These are phyloP conservation scores for Microbotryum silenes-acaulis DNA, from an alignment of 1,284 basidiomycete genomes.

Conservation along the genomic window DNA sequence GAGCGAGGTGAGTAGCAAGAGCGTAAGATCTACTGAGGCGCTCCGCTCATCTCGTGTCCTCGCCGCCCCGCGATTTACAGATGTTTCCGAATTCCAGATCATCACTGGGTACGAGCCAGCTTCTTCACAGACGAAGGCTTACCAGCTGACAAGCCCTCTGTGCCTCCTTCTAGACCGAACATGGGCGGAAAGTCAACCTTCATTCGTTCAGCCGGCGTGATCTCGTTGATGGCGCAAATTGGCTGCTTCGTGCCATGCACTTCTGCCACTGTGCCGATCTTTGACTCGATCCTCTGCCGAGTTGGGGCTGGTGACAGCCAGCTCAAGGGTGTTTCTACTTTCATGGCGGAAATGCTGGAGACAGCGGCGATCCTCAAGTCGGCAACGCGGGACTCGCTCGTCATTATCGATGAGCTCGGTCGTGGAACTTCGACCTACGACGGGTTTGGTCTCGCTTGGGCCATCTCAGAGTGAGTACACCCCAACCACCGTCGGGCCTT, in stretches of 20 bases:
- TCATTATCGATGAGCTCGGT: conserved; percentile 97
- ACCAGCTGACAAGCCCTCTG: conserved; percentile 1
- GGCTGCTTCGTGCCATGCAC: conserved; percentile 92
- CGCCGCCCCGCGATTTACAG: conserved; percentile 19
- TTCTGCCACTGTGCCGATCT: conserved; percentile 77
- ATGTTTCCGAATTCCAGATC: conserved; percentile 45
- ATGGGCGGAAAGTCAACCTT: conserved; percentile 95
- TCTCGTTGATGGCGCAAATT: conserved; percentile 88
- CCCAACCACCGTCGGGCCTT: neutral
- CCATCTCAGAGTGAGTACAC: conserved; percentile 78
- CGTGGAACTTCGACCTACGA: conserved; percentile 98
- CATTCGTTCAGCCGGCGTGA: conserved; percentile 81
- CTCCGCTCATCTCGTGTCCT: neutral
- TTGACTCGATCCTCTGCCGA: conserved; percentile 91
- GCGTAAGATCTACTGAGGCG: too few relatives aligned
- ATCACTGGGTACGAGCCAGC: conserved; percentile 50
- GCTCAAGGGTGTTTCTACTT: conserved; percentile 94
- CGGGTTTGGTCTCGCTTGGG: conserved; percentile 97
- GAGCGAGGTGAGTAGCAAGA: conserved; percentile 53
- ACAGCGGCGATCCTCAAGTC: conserved; percentile 91
- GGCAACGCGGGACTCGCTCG: conserved; percentile 83
- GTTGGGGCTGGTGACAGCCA: conserved; percentile 98
- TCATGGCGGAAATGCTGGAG: conserved; percentile 99
- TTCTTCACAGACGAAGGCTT: neutral
- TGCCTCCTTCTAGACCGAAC: conserved; percentile 52